Conservation (phyloP, 2,329 filamentous ascomycete genomes). For the Diaporthe batatas region DNA sequence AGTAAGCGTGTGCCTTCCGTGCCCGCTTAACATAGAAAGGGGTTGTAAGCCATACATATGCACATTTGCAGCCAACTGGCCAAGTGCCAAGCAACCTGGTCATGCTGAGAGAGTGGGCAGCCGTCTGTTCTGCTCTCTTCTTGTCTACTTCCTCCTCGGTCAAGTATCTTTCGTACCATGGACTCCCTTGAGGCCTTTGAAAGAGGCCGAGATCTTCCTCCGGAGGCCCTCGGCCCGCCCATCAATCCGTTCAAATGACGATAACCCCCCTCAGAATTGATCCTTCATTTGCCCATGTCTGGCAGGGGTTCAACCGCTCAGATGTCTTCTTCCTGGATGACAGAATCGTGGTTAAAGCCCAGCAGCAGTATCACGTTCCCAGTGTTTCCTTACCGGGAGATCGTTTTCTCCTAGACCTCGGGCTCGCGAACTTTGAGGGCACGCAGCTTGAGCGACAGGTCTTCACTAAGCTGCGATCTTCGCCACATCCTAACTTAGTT, state of each 20-base stretch:
- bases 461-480: neutral
- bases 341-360: neutral
- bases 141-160: neutral
- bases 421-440: neutral
- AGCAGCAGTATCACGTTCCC: neutral
- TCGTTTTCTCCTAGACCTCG: neutral
- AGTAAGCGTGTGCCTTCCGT: neutral
- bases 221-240: neutral
- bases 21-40: neutral
- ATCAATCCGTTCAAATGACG: neutral
- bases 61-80: no score
- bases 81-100: no score
- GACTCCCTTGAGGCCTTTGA: constrained; percentile 2
- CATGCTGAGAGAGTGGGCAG: neutral
- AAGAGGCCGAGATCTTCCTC: neutral
- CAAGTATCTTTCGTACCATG: neutral
- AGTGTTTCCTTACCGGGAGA: neutral
- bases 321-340: neutral
- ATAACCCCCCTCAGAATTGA: neutral
- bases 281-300: neutral
- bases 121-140: neutral
- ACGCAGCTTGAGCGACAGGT: constrained; percentile 3
- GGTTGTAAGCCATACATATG: no score
- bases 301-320: constrained; percentile 3
- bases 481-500: neutral